Evolutionary conservation across 2,329 filamentous ascomycete genomes (phyloP).

Genomic region (Aspergillus sp.): DNA sequence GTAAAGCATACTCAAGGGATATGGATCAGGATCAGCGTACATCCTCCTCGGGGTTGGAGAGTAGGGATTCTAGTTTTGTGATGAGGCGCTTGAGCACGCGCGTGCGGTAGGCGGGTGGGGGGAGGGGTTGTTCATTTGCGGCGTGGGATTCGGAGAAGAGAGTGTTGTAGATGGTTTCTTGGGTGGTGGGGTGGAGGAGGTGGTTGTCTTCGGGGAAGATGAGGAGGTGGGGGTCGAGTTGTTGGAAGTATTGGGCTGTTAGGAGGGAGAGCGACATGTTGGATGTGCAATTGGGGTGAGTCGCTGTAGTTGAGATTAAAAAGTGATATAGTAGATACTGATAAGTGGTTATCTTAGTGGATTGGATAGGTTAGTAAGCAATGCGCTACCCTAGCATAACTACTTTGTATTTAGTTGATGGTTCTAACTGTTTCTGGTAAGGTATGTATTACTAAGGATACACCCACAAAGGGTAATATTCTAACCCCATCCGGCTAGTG

Average conservation of each 20-base stretch:
- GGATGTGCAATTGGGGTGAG: background rate
- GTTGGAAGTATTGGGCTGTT: slow-evolving; percentile 75
- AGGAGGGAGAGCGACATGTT: slow-evolving; percentile 36
- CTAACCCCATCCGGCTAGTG: slow-evolving; percentile 32
- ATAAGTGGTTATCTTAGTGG: too few relatives aligned
- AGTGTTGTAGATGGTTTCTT: slow-evolving; percentile 64
- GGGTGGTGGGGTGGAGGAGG: slow-evolving; percentile 63
- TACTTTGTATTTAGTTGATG: too few relatives aligned
- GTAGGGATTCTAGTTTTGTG: slow-evolving; percentile 68
- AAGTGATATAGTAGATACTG: too few relatives aligned
- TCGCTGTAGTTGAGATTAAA: too few relatives aligned
- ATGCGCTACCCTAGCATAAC: background rate
- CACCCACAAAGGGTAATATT: background rate
- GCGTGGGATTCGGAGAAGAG: slow-evolving; percentile 65
- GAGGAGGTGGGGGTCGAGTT: slow-evolving; percentile 63
- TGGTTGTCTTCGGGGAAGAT: slow-evolving; percentile 60
- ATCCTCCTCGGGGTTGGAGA: slow-evolving; percentile 82
- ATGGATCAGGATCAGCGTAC: slow-evolving; percentile 52
- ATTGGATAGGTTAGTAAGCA: background rate
- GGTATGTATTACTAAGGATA: background rate
- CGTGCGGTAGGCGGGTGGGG: slow-evolving; percentile 69
- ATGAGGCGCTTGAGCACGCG: slow-evolving; percentile 74
- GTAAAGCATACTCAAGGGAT: slow-evolving; percentile 9
- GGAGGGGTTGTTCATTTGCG: slow-evolving; percentile 49
- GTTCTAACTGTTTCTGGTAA: background rate